Conservation (phyloP, 768 basidiomycete genomes). For the Amanita pallidorosea region DNA sequence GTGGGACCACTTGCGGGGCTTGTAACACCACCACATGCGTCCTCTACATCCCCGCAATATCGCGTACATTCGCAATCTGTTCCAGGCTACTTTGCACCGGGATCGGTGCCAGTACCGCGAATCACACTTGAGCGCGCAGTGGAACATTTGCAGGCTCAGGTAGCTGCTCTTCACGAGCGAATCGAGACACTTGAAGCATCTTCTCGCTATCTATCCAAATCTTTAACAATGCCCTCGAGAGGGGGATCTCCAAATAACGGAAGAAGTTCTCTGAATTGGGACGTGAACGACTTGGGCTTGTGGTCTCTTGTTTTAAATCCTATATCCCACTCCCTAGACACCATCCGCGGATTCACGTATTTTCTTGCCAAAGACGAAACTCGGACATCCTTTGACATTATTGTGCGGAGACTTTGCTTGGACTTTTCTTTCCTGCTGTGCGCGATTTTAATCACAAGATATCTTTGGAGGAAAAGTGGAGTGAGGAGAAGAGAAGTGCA, state of each 20-base stretch:
- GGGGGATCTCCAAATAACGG: conserved; percentile 32
- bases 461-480: conserved; percentile 59
- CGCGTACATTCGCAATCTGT: conserved; percentile 21
- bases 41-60: conserved; percentile 24
- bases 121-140: conserved; percentile 62
- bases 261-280: conserved; percentile 36
- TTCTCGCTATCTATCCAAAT: conserved; percentile 23
- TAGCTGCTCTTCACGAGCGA: conserved; percentile 75
- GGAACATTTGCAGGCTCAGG: conserved; percentile 70
- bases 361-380: conserved; percentile 54
- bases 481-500: conserved; percentile 59
- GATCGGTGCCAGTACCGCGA: conserved; percentile 32
- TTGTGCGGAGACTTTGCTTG: conserved; percentile 65
- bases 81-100: conserved; percentile 23
- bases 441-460: conserved; percentile 45
- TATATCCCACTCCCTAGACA: conserved; percentile 37
- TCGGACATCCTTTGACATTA: conserved; percentile 53
- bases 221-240: conserved; percentile 20
- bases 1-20: conserved; percentile 27
- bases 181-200: conserved; percentile 58
- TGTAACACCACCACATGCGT: conserved; percentile 25
- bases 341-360: conserved; percentile 35
- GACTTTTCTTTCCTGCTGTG: conserved; percentile 68
- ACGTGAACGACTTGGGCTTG: conserved; percentile 74
- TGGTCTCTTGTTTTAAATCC: conserved; percentile 71